Evolutionary conservation across 2,329 filamentous ascomycete genomes (phyloP), one percentile per base, ranked within the genome.

Genomic region (Colletotrichum australisinense): DNA sequence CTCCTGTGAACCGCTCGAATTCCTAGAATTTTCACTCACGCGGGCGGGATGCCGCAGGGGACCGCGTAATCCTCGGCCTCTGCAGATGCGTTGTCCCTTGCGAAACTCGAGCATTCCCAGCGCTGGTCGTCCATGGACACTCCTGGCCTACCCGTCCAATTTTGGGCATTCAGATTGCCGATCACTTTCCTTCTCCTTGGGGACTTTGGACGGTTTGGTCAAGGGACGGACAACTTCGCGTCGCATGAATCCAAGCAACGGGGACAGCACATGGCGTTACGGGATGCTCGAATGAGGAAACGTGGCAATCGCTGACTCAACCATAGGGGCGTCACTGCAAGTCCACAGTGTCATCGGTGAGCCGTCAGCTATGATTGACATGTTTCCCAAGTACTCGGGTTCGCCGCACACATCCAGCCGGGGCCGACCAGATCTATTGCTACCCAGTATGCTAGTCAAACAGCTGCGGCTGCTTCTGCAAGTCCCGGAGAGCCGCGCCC

Each of bases 21-120:
- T 49, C 42, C 42, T 49, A 46, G 24, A 53, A 53, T 58, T 26
- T 32, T 32, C 22, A 16, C 12, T 4, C 11, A 55, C 55, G 55
- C 38, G 56, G 16, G 22, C 55, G 38, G 63, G 30, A 56, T 46
- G 68, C 56, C 58, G 30, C 56, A 46, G 30, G 32, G 52, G 52
- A 68, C 69, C 64, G 38, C 64, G 38, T 72, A 62, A 63, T 63
- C 52, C 53, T 57, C 28, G 38, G 30, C 49, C 14, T 30, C 55
- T 24, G 19, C 22, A 53, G 30, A 19, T 26, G 64, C 22, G 38
- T 24, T 53, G 56, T 28, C 30, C 58, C 65, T 63, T 42, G 42
- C 58, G 28, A 28, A 35, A 59, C 28, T 30, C 19, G 26, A 46
- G 24, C 55, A 59, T 53, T 59, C 28, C 49, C 38, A 24, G 35